Base-by-base conservation (phyloP, 129 eudicot genomes). In the Helianthus annuus region DNA sequence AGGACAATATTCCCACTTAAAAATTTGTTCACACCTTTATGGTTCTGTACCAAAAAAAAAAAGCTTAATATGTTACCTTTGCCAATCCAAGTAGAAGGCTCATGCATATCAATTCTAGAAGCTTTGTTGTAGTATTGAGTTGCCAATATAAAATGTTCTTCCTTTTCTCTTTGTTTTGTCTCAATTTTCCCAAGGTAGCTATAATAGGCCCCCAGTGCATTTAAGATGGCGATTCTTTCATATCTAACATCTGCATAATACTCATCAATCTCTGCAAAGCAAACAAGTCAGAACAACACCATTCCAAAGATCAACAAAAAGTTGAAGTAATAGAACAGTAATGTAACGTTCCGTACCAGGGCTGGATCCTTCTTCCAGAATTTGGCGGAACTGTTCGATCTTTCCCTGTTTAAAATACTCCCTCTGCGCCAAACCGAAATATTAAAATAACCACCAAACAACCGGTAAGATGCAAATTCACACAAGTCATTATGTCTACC, bases 21-120 rank as follows among this genome's bases (percentile, higher is more conserved):
- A 7, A 1, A 61, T 24, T 9, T 53, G 56, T 48, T 39, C 75
- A 19, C 42, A 45, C 75, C 75, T 69, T 48, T 19, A 24, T 54
- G 71, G 70, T 60, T 10, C 51, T 59, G 10, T 22, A 63, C 12
- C 22, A 19, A 44, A 7, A 48, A 44, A 7, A 48, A 48, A 55
- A 70, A 61, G 56, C 19, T 15, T 32, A 54, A 39, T 22, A 52
- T 12, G 29, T 34, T 77, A 95, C 99, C 99, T 91, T 95, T 95
- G 60, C 99, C 99, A 79, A 95, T 90, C 99, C 99, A 95, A 16
- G 99, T 95, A 79, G 99, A 95, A 69, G 97, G 88, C 66, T 95
- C 96, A 15, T 88, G 97, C 96, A 88, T 86, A 82, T 95, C 99
- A 76, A 95, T 91, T 80, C 97, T 85, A 63, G 99, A 95, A 40